Evolutionary conservation across 257 asterid species (phyloP), one percentile per base, ranked within the genome.

Genomic region (Vinca minor): DNA sequence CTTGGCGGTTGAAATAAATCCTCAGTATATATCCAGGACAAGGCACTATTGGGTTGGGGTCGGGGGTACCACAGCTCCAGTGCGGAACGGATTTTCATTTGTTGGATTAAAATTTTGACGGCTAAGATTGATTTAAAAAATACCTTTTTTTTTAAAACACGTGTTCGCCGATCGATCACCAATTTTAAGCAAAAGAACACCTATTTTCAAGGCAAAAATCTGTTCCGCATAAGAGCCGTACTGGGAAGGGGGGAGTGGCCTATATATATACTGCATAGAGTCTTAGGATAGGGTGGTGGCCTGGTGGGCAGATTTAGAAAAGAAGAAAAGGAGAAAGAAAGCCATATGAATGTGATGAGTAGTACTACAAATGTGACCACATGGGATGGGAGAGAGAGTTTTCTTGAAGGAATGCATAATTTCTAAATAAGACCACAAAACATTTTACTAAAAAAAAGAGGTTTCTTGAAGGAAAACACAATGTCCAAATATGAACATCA

Each of bases 381-480:
- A 28, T 20, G 56, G 72, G 49, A n/a, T n/a, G n/a, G n/a, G n/a
- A n/a, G n/a, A 35, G 35, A 28, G 47, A 59, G 83, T 31, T 82
- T 76, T 58, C 84, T 85, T 85, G 84, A 63, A 67, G 78, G 74
- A 72, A 73, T 82, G 76, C 79, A 72, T 56, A 64, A 63, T 76
- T 84, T 75, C 95, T 79, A 78, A 36, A 72, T 75, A 11, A 69
- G 83, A 69, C 13, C 36, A 69, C 64, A 31, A 65, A 64, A 25
- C 52, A 75, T 64, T 66, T 86, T 76, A 61, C 94, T 74, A 8
- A 32, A 69, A 74, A n/a, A 31, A 20, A 86, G 87, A 42, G 65
- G 47, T 84, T 84, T 81, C 91, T 81, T 79, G 76, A 78, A 62
- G 75, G 67, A 57, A 57, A 84, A 60, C 79, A 71, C 70, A 79